Conservation (phyloP, 73 alveolate genomes). For the Urostyla sp. region DNA sequence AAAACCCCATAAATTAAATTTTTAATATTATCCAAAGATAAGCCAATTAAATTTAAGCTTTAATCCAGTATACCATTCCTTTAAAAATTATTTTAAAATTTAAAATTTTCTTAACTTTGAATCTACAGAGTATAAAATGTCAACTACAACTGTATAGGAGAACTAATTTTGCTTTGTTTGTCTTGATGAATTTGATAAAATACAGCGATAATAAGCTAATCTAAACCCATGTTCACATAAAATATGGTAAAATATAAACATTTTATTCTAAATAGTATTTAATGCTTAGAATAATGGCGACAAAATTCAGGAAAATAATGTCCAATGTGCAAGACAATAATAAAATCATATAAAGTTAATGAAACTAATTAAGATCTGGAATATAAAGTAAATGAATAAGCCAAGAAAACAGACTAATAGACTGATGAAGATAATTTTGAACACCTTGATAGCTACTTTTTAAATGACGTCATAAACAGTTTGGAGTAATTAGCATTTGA, state of each 20-base stretch:
- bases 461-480: background rate
- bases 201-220: background rate
- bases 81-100: background rate
- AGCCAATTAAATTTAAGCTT: background rate
- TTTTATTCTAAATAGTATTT: background rate
- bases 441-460: background rate
- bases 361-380: background rate
- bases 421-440: slow-evolving; percentile 18
- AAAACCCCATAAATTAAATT: background rate
- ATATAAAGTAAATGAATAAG: background rate
- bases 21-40: background rate
- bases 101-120: background rate
- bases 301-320: background rate
- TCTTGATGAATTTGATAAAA: background rate
- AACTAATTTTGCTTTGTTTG: slow-evolving; percentile 6
- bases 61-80: background rate
- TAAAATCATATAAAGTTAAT: background rate
- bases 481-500: background rate
- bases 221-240: background rate
- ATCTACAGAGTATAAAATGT: background rate
- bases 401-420: background rate
- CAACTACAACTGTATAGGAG: background rate
- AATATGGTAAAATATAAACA: slow-evolving; percentile 7
- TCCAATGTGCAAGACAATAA: slow-evolving; percentile 12
- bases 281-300: slow-evolving; percentile 18